Base-by-base conservation (phyloP, 345 rosid genomes). In the Punica granatum region DNA sequence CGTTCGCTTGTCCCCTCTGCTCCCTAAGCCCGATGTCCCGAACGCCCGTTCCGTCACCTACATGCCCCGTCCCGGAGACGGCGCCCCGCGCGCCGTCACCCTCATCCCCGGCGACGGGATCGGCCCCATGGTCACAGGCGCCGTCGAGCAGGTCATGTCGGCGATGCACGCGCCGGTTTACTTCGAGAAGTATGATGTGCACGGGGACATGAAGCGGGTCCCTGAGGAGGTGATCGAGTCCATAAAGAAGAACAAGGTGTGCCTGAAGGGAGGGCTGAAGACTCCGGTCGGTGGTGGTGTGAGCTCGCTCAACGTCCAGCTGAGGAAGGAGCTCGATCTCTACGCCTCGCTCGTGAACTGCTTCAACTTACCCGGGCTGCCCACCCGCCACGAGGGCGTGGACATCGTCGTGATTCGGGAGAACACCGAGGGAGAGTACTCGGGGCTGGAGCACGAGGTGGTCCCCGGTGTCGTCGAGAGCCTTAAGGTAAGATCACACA, bases 51-150 rank as follows among this genome's bases (percentile, higher is more conserved):
- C 90, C 75, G 89, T 90, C 32, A 93, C 98, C 79, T 93, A 93
- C 87, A 93, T 93, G 97, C 97, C 98, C 60, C 88, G 98, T 0
- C 98, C 98, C 12, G 98, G 97, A 3, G 98, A 90, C 67, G 96
- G 97, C 6, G 74, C 90, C 0, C 94, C 96, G 6, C 90, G 92
- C 26, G 69, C 85, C 34, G 97, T 93, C 26, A 93, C 97, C 49
- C 74, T 93, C 34, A 84, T 93, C 44, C 97, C 97, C 10, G 98
- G 98, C 0, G 98, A 93, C 61, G 98, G 97, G 39, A 82, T 93
- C 69, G 97, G 98, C 2, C 97, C 96, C 2, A 77, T 90, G 39
- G 98, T 89, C 26, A 90, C 98, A 28, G 82, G 84, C 35, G 94
- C 97, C 6, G 97, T 90, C 9, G 90, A 90, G 77, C 94, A 88